Percentiles rank a stretch among this genome's conserved stretches.
Conservation (phyloP, 2,329 filamentous ascomycete genomes). For the Trichoderma sp. region DNA sequence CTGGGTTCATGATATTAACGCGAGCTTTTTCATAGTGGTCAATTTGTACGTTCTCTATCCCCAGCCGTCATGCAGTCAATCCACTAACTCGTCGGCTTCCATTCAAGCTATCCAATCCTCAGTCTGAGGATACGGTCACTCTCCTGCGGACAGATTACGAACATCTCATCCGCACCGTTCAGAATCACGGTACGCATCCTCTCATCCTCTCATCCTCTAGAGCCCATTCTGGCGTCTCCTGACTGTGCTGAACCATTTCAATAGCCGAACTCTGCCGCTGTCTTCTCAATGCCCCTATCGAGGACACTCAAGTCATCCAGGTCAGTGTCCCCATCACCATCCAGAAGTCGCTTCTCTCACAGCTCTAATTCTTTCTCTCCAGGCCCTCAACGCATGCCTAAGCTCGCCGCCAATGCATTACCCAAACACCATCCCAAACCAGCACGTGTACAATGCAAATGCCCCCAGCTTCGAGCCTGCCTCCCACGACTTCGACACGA, state of each 20-base stretch:
- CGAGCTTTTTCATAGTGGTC: background rate
- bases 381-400: constrained; percentile 1
- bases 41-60: background rate
- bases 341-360: too few species aligned
- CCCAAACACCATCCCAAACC: background rate
- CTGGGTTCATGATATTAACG: background rate
- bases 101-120: background rate
- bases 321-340: background rate
- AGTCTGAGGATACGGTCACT: background rate
- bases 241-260: background rate
- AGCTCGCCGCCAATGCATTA: background rate
- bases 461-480: background rate
- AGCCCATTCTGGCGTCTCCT: background rate
- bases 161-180: background rate
- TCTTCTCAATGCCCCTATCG: background rate
- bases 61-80: background rate
- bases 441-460: background rate
- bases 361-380: background rate
- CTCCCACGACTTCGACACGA: background rate
- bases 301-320: background rate
- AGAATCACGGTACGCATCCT: background rate
- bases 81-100: background rate
- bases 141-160: background rate
- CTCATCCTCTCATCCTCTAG: background rate
- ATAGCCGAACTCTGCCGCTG: constrained; percentile 5